Percentiles rank a stretch among this genome's conserved stretches.
Evolutionary conservation across 768 basidiomycete genomes (phyloP).

Genomic region (Panellus pusillus): DNA sequence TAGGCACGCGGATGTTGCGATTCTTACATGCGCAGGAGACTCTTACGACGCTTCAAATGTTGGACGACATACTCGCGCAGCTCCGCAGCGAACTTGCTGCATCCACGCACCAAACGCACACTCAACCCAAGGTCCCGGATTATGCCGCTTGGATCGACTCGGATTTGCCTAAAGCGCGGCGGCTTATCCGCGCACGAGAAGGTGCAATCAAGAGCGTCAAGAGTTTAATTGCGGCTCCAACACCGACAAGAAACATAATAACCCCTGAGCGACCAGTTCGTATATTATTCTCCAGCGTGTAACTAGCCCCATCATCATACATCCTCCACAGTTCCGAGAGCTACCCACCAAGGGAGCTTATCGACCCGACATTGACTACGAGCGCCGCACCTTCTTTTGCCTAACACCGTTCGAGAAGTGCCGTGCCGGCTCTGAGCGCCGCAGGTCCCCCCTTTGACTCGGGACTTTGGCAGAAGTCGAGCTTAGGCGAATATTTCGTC

Average conservation of each 20-base stretch:
- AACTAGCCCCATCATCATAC: no score
- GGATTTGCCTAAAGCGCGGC: constrained; percentile 63
- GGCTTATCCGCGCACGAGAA: constrained; percentile 70
- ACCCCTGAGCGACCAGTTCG: not conserved
- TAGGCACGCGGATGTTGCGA: no score
- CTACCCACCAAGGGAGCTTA: no score
- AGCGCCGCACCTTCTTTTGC: no score
- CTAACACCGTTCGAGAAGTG: constrained; percentile 2
- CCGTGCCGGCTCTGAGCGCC: not conserved
- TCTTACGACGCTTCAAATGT: constrained; percentile 51
- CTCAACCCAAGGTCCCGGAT: constrained; percentile 35
- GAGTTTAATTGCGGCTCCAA: constrained; percentile 48
- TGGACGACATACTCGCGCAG: constrained; percentile 62
- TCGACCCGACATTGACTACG: not conserved
- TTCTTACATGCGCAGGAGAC: constrained; percentile 45
- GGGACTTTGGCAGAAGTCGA: constrained; percentile 3
- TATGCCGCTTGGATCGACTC: constrained; percentile 43
- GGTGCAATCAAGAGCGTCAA: constrained; percentile 66
- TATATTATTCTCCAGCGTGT: no score
- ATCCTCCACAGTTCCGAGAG: no score
- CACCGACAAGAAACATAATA: no score
- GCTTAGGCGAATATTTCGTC: no score
- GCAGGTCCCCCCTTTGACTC: constrained; percentile 14
- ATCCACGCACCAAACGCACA: constrained; percentile 9
- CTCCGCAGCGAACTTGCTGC: constrained; percentile 51